Evolutionary conservation across 768 basidiomycete species (phyloP).

Genomic region (Pisolithus microcarpus): DNA sequence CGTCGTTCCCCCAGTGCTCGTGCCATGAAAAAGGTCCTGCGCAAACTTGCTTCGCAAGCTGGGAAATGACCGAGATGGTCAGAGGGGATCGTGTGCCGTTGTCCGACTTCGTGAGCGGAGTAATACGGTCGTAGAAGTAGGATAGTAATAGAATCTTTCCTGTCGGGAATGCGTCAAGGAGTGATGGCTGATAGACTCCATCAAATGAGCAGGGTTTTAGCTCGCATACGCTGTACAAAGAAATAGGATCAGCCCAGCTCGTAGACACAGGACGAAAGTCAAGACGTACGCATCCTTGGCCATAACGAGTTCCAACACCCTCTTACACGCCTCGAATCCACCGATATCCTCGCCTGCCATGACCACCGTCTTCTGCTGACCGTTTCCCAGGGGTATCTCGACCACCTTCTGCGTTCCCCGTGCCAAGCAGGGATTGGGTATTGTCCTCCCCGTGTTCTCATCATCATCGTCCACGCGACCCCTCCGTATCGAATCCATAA

Average conservation of each 20-base stretch:
- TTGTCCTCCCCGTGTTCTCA: conserved; percentile 3
- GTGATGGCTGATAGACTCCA: conserved; percentile 93
- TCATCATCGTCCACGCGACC: conserved; percentile 1
- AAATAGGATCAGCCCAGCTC: background rate
- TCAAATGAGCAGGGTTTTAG: conserved; percentile 94
- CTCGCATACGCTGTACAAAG: conserved; percentile 60
- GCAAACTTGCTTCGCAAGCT: conserved; percentile 68
- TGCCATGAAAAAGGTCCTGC: conserved; percentile 56
- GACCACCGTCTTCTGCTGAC: conserved; percentile 53
- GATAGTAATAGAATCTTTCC: conserved; percentile 89
- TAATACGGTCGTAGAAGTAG: conserved; percentile 95
- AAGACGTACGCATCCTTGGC: conserved; percentile 84
- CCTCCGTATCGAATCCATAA: conserved; percentile 51
- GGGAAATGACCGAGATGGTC: conserved; percentile 51
- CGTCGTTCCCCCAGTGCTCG: conserved; percentile 38
- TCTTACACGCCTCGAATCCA: conserved; percentile 77
- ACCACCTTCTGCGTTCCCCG: conserved; percentile 56
- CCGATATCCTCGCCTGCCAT: conserved; percentile 84
- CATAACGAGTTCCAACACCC: conserved; percentile 80
- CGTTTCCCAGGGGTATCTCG: conserved; percentile 46
- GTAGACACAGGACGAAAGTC: background rate
- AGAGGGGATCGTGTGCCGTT: conserved; percentile 25
- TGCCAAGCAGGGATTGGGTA: conserved; percentile 75
- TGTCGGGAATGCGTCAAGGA: conserved; percentile 78
- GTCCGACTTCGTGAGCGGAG: conserved; percentile 46